These are phyloP conservation scores for Candida anutae DNA, from an alignment of 1,139 yeast species.

Conservation along the genomic window DNA sequence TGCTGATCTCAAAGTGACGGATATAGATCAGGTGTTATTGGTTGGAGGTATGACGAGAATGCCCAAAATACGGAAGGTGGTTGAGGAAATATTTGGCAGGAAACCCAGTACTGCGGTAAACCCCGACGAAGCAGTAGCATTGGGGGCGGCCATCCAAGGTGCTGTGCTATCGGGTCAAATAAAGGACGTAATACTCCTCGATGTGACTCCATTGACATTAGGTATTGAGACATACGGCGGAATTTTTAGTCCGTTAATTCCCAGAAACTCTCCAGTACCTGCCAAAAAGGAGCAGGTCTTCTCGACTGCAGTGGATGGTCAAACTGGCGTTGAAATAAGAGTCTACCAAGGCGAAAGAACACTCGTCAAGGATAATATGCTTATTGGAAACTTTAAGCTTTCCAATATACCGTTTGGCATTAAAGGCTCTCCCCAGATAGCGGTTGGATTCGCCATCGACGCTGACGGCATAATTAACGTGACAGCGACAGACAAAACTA, in stretches of 20 bases:
- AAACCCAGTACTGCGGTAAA: constrained; percentile 60
- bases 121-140: constrained; percentile 80
- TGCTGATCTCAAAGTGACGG: constrained; percentile 54
- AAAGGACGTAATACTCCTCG: constrained; percentile 63
- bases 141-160: constrained; percentile 83
- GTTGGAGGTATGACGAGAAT: constrained; percentile 86
- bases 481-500: constrained; percentile 59
- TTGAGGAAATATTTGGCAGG: constrained; percentile 48
- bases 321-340: constrained; percentile 70
- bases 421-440: constrained; percentile 73
- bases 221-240: constrained; percentile 85
- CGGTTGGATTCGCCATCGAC: constrained; percentile 67
- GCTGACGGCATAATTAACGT: constrained; percentile 80
- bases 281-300: constrained; percentile 63
- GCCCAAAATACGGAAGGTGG: constrained; percentile 62
- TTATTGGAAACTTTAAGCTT: constrained; percentile 65
- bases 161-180: constrained; percentile 67
- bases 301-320: constrained; percentile 83
- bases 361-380: constrained; percentile 61
- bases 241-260: constrained; percentile 66
- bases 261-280: constrained; percentile 72
- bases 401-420: constrained; percentile 63
- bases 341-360: constrained; percentile 78
- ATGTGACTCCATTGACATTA: constrained; percentile 71
- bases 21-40: constrained; percentile 62